phyloP scores from a whole-genome alignment of 106 monocot species.

The Ottelia alismoides region DNA sequence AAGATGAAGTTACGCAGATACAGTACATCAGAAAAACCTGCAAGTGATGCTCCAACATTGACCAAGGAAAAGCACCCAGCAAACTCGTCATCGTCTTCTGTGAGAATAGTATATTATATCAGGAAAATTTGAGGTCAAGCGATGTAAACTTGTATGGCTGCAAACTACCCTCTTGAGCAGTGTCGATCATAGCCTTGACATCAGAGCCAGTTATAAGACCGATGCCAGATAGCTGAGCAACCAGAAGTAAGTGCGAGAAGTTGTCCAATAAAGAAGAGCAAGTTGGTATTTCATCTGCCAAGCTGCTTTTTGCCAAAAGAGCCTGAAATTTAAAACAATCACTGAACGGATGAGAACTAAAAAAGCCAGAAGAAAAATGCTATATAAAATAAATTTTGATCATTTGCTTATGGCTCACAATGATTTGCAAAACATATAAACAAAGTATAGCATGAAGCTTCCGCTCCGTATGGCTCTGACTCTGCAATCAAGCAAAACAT shows the following conservation, averaged over 20 bases:
- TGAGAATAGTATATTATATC: too few species aligned
- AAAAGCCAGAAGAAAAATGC: neutral
- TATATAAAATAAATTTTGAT: too few species aligned
- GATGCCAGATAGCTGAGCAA: slow-evolving; percentile 59
- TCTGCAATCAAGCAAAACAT: slow-evolving; percentile 17
- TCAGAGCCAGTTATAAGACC: slow-evolving; percentile 66
- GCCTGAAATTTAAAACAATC: slow-evolving; percentile 30
- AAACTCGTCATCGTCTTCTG: slow-evolving; percentile 54
- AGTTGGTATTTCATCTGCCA: slow-evolving; percentile 18
- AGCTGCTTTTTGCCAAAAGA: slow-evolving; percentile 44
- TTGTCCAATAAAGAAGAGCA: slow-evolving; percentile 25
- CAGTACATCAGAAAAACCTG: slow-evolving; percentile 38
- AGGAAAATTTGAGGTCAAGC: too few species aligned
- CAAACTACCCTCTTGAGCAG: slow-evolving; percentile 31
- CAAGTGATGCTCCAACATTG: slow-evolving; percentile 64
- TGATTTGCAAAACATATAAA: slow-evolving; percentile 61
- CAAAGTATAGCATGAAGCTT: slow-evolving; percentile 70
- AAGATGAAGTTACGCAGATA: too few species aligned
- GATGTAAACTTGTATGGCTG: too few species aligned
- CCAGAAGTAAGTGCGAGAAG: slow-evolving; percentile 45
- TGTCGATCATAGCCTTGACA: slow-evolving; percentile 19
- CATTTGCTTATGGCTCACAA: slow-evolving; percentile 30
- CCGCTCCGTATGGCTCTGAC: slow-evolving; percentile 33
- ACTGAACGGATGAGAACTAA: neutral
- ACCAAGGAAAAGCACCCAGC: slow-evolving; percentile 34